Base-by-base conservation (phyloP, 2,329 filamentous ascomycete species). In the Hansfordia pulvinata region DNA sequence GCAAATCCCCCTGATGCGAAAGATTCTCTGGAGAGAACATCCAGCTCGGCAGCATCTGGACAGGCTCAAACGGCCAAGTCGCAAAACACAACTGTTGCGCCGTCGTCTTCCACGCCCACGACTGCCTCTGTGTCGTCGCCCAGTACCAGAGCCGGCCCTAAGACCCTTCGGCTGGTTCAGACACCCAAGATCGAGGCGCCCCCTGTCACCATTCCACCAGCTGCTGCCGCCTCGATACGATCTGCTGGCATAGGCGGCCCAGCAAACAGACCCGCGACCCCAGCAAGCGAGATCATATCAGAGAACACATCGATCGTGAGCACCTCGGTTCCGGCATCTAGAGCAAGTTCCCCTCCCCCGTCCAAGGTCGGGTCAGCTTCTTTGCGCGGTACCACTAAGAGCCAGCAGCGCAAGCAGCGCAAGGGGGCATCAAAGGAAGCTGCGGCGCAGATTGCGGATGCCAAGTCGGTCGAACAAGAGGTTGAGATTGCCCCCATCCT, bases 221-320 rank as follows among this genome's bases (percentile, higher is more conserved):
- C 43, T 7, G 42, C 44, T 17, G 43, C 43, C 7, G 37, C 42
- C 24, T 40, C 46, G 16, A 39, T 49, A 26, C 39, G 46, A 27
- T 38, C 50, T 30, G 37, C 44, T 34, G 31, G 44, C 22, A 30
- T 43, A 12, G 32, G 39, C 6, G 35, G 38, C 42, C 54, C 26
- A 33, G 33, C 47, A 18, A 53, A 76, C 30, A 60, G 68, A 6
- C 78, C 81, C n/a, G 73, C 72, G 16, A 85, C 80, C 1, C 79
- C 81, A 0, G 68, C 58, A 2, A 85, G 78, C 42, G 81, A 86
- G 41, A 60, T 72, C 30, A 62, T 82, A 19, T 84, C 78, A n/a
- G 81, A 88, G 43, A 82, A 69, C 29, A 73, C 79, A 8, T 85
- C 78, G 0, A 58, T 85, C 13, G 64, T 82, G 4, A 86, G 81